Base-by-base conservation (phyloP, 176 grass and related monocot genomes). In the Cenchrus fungigraminus region DNA sequence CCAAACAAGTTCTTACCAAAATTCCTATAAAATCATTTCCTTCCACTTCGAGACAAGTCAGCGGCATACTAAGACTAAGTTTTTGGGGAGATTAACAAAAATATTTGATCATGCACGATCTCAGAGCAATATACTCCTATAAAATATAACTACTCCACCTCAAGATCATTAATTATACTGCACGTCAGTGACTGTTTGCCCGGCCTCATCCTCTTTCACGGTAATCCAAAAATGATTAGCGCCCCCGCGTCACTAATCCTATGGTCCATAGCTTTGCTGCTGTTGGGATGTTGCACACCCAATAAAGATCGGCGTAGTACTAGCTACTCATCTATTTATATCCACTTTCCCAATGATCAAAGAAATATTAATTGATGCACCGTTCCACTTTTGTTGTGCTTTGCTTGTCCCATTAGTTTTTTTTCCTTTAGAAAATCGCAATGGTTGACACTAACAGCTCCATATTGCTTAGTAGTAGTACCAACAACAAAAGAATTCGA, bases 241-340 rank as follows among this genome's bases (percentile, higher is more conserved):
- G 47, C 0, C 0, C 68, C 68, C 9, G 22, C 1, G 7, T 81
- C 28, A 52, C 54, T 74, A 71, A 40, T 79, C 60, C 45, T 40
- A 50, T 22, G 65, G 19, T 73, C 73, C 58, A 59, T 51, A 12
- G 19, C 73, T 52, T 83, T 28, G 79, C 17, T 79, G 9, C 5
- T 68, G 84, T 17, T 73, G 57, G 84, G 42, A 70, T 25, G 79
- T 17, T 79, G 65, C 58, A 60, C 60, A 5, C 15, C 29, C 43
- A 86, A 78, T 42, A 86, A 82, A 71, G 10, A 31, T 12, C 14
- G 9, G 3, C 55, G 47, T 25, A n/a, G 22, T 25, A 25, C 22
- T 25, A 25, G 22, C 50, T 6, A 40, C 31, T 32, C 4, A 40
- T 4, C 2, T 4, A 40, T 40, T 37, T 80, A 31, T 66, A 67